These are phyloP conservation scores for Spathaspora gorwiae DNA, from an alignment of 805 yeast genomes.

Conservation along the genomic window DNA sequence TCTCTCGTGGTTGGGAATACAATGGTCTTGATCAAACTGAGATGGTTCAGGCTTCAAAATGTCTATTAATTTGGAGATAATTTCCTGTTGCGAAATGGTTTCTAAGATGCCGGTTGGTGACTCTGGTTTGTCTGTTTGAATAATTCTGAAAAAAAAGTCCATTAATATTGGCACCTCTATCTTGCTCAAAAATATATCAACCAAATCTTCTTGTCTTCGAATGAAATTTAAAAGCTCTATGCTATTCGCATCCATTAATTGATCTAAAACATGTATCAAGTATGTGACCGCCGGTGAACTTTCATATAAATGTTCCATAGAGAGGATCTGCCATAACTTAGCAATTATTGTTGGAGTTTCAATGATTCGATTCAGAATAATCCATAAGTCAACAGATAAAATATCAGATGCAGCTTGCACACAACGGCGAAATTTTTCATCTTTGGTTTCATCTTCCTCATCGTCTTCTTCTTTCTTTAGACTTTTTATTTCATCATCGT, in stretches of 20 bases:
- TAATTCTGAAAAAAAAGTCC: slow-evolving; percentile 85
- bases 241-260: slow-evolving; percentile 62
- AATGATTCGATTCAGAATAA: slow-evolving; percentile 38
- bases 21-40: slow-evolving; percentile 36
- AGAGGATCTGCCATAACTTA: slow-evolving; percentile 38
- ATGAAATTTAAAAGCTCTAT: slow-evolving; percentile 69
- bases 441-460: slow-evolving; percentile 21
- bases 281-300: slow-evolving; percentile 36
- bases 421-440: slow-evolving; percentile 32
- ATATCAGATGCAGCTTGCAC: slow-evolving; percentile 39
- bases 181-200: slow-evolving; percentile 76
- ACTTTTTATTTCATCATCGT: slow-evolving; percentile 2
- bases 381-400: slow-evolving; percentile 39
- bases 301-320: slow-evolving; percentile 28
- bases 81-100: slow-evolving; percentile 62
- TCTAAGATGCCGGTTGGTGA: slow-evolving; percentile 84
- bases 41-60: slow-evolving; percentile 64
- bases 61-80: slow-evolving; percentile 69
- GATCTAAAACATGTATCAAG: slow-evolving; percentile 68
- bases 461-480: slow-evolving; percentile 6
- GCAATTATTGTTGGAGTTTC: slow-evolving; percentile 38
- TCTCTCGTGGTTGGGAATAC: slow-evolving; percentile 25
- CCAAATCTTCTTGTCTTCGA: slow-evolving; percentile 62
- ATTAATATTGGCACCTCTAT: slow-evolving; percentile 90
- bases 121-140: slow-evolving; percentile 90